Conservation (phyloP, 2,329 filamentous ascomycete genomes). For the Diaporthe caulivora region DNA sequence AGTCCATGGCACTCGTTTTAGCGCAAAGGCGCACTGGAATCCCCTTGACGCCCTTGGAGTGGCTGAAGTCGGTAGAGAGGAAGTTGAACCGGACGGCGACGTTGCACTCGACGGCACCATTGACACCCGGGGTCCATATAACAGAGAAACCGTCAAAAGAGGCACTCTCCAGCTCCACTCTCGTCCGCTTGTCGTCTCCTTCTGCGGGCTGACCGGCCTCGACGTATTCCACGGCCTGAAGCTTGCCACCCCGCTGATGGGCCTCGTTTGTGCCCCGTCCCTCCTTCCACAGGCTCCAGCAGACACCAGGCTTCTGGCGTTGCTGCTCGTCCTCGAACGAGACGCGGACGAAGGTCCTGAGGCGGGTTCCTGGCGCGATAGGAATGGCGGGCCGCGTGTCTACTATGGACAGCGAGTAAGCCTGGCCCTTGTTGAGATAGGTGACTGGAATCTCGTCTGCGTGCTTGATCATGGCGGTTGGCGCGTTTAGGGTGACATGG, state of each 20-base stretch:
- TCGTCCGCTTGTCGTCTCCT: constrained; percentile 74
- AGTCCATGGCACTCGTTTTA: constrained; percentile 80
- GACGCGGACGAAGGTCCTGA: constrained; percentile 92
- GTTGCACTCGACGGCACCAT: constrained; percentile 80
- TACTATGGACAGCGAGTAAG: constrained; percentile 86
- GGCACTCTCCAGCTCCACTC: constrained; percentile 78
- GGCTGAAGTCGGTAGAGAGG: constrained; percentile 97
- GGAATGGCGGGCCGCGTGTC: constrained; percentile 78
- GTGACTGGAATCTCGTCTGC: constrained; percentile 94
- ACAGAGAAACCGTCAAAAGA: constrained; percentile 97
- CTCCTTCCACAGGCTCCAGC: constrained; percentile 92
- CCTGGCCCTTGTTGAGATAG: constrained; percentile 97
- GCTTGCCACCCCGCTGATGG: constrained; percentile 89
- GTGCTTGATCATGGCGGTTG: constrained; percentile 95
- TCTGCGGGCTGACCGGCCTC: constrained; percentile 72
- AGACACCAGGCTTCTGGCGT: constrained; percentile 76
- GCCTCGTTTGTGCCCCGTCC: constrained; percentile 95
- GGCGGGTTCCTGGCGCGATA: constrained; percentile 73
- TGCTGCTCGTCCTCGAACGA: constrained; percentile 98
- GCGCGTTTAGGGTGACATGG: constrained; percentile 89
- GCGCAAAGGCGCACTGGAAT: constrained; percentile 94
- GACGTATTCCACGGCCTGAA: constrained; percentile 96
- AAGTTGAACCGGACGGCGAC: constrained; percentile 98
- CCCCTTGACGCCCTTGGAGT: constrained; percentile 98
- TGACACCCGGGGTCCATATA: constrained; percentile 82